phyloP scores from a whole-genome alignment of 805 yeast genomes.

The Ogataea nitratoaversa region DNA sequence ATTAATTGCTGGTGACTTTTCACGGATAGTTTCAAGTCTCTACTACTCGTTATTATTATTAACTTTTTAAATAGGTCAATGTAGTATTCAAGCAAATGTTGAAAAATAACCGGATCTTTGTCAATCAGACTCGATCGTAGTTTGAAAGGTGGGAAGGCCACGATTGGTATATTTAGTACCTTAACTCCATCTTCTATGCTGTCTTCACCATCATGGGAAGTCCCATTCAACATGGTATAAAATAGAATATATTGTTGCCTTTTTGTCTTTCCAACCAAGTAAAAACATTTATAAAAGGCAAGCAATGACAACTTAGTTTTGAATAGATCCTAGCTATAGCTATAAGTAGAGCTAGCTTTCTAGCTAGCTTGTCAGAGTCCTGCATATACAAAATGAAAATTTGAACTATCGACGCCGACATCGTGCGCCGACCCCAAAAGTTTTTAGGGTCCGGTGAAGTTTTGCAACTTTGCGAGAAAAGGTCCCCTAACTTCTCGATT shows the following conservation, averaged over 20 bases:
- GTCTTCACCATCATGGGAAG: background rate
- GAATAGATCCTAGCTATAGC: background rate
- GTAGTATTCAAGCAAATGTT: conserved; percentile 62
- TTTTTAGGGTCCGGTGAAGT: too few relatives aligned
- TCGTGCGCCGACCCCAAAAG: too few relatives aligned
- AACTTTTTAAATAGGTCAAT: conserved; percentile 49
- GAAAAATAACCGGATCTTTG: conserved; percentile 83
- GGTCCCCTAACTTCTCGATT: too few relatives aligned
- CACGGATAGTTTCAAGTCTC: conserved; percentile 38
- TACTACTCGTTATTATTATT: conserved; percentile 24
- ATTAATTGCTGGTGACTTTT: conserved; percentile 57
- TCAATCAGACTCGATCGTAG: conserved; percentile 74
- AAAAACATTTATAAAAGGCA: background rate
- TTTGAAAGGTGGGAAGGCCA: conserved; percentile 70
- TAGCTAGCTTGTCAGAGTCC: too few relatives aligned
- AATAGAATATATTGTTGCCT: too few relatives aligned
- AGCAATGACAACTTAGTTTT: too few relatives aligned
- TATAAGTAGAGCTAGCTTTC: too few relatives aligned
- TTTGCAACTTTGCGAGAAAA: too few relatives aligned
- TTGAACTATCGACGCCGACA: too few relatives aligned
- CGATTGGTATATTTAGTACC: conserved; percentile 48
- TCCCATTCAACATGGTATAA: too few relatives aligned
- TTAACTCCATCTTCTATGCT: conserved; percentile 2
- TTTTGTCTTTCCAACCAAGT: background rate
- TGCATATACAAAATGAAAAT: too few relatives aligned